Base-by-base conservation (phyloP, 2,329 filamentous ascomycete genomes). In the Polytolypa hystricis region DNA sequence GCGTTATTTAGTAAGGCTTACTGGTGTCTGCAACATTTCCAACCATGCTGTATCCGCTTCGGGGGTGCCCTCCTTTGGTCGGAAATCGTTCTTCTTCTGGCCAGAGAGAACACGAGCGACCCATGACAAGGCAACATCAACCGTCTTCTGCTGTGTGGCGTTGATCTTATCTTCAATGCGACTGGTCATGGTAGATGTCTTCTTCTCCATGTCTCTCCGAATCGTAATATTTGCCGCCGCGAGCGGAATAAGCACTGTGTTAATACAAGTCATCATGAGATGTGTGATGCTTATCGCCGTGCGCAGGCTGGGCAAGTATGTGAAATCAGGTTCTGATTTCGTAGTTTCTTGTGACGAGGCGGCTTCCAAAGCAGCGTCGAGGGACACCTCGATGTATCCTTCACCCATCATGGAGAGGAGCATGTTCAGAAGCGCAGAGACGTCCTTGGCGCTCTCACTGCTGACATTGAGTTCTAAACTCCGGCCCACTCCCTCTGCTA, bases 401-500 rank as follows among this genome's bases (percentile, higher is more conserved):
- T 89, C 83, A 15, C 86, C 85, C 80, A 96, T 86, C 49, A 82
- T 84, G 20, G 77, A 78, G 32, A 96, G 73, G 2, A 98, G 71
- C 16, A 96, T 72, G 54, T 81, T 82, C 21, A 95, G 71, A 16
- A 96, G 71, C 42, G 84, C 78, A 30, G 81, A 82, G 38, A 96
- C 84, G 57, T 98, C 91, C 58, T 93, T 96, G 11, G 91, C 85
- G 4, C 86, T 95, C 49, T 98, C 91, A 39, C 73, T 81, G 35
- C 79, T 79, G 16, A 84, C 81, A 16, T 84, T 86, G n/a, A 98
- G 70, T 58, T 98, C 91, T 7, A 98, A 70, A 0, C 86, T 85
- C 44, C 91, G 73, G 26, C 91, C 83, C 16, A 98, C 89, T 43
- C 84, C 86, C 65, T 98, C 91, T 2, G 91, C 91, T 27, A 98